phyloP scores from a whole-genome alignment of 495 filamentous ascomycete genomes.

The Talaromyces trachyspermus region DNA sequence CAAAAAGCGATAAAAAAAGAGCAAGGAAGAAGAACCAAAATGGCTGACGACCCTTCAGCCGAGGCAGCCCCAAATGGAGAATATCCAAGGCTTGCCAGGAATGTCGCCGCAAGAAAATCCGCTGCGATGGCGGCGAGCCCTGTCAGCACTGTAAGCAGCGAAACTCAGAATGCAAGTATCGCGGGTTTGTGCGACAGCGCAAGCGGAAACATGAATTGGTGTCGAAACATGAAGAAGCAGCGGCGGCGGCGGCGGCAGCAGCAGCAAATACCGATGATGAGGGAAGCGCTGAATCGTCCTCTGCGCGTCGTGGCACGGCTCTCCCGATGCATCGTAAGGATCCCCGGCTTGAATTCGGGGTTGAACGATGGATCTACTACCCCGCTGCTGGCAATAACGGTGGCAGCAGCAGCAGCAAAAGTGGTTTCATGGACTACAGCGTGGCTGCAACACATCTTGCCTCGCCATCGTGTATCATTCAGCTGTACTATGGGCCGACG shows the following conservation, averaged over 20 bases:
- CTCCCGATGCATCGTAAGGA: background rate
- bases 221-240: background rate
- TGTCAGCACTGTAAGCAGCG: conserved; percentile 36
- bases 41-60: conserved; percentile 21
- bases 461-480: conserved; percentile 36
- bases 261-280: background rate
- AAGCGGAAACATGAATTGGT: conserved; percentile 24
- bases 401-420: background rate
- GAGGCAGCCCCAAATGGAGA: conserved; percentile 23
- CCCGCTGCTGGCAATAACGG: background rate
- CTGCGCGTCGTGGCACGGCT: background rate
- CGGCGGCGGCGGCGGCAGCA: background rate
- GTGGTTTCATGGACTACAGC: conserved; percentile 23
- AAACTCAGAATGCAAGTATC: conserved; percentile 30
- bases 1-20: background rate
- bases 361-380: no score
- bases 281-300: no score
- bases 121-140: conserved; percentile 33
- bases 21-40: conserved; percentile 6
- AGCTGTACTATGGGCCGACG: conserved; percentile 40
- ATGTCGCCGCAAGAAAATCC: conserved; percentile 38
- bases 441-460: conserved; percentile 39
- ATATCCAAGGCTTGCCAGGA: conserved; percentile 39
- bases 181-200: conserved; percentile 34
- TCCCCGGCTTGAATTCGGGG: background rate